Base-by-base conservation (phyloP, 192 early-diverging fungal species). In the Entomortierella parvispora region DNA sequence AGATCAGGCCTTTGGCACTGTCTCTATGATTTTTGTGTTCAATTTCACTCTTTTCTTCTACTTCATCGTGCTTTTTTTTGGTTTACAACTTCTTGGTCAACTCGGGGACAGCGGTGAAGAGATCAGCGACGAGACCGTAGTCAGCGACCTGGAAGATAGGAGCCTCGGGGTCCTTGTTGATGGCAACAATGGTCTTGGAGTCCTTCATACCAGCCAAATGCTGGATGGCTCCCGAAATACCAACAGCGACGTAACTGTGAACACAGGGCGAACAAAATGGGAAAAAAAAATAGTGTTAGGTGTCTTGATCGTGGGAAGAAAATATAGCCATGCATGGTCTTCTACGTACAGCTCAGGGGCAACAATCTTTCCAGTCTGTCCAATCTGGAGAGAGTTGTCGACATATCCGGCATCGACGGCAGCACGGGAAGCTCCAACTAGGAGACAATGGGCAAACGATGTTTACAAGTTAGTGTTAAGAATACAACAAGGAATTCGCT, bases 141-240 rank as follows among this genome's bases (percentile, higher is more conserved):
- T 99, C 97, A 28, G 97, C 92, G 48, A 99, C 92, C 84, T 93
- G 92, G 92, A 99, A 99, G 53, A 99, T 99, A 34, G 97, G 97
- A 26, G 95, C 96, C 66, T 99, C 97, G 22, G 95, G 86, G 68
- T 99, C 97, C 86, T 95, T 97, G 91, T 99, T 99, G 83, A 99
- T 97, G 58, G 95, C 94, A 37, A 96, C 97, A 86, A 99, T 99
- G 48, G 90, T 89, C 89, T 99, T 99, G 83, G 93, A 95, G 78
- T 99, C 97, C 85, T 99, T 99, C 97, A 99, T 99, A 76, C 97
- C 97, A 31, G 97, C 97, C 86, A 98, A 81, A 70, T 96, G 96
- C 89, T 96, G 92, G 78, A 99, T 99, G 37, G 97, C 97, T 47
- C 97, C 97, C 7, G 95, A 96, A 58, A 99, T 96, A 58, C 95